These are phyloP conservation scores for Sphaerostilbella broomeana DNA, from an alignment of 2,329 filamentous ascomycete genomes.

Conservation along the genomic window DNA sequence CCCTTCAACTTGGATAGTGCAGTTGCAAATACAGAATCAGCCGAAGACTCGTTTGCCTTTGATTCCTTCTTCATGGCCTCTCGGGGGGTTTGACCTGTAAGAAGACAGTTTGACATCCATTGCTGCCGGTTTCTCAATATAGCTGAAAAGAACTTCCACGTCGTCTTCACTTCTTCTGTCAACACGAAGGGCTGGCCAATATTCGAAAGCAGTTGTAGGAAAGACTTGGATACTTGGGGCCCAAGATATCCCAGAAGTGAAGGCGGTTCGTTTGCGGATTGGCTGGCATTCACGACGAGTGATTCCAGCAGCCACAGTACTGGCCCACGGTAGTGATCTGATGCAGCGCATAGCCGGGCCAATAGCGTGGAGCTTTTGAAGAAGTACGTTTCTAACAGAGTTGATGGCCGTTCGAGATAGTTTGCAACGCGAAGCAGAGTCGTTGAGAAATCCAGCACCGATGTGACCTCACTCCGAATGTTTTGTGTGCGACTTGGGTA, in stretches of 20 bases:
- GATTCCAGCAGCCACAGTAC: constrained; percentile 65
- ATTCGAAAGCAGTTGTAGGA: constrained; percentile 69
- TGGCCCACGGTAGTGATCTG: constrained; percentile 58
- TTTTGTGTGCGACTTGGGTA: constrained; percentile 49
- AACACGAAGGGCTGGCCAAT: constrained; percentile 71
- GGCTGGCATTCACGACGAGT: constrained; percentile 63
- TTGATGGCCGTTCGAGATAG: constrained; percentile 54
- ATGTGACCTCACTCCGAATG: constrained; percentile 55
- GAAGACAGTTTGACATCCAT: constrained; percentile 89
- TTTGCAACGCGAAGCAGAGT: constrained; percentile 65
- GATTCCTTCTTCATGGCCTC: constrained; percentile 57
- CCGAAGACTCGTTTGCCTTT: constrained; percentile 42
- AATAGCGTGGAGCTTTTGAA: constrained; percentile 75
- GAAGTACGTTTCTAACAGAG: constrained; percentile 66
- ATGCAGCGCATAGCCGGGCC: constrained; percentile 66
- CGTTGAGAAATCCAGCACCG: constrained; percentile 59
- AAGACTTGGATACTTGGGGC: constrained; percentile 72
- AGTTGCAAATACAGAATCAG: constrained; percentile 62
- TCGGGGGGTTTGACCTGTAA: constrained; percentile 80
- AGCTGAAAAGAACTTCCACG: constrained; percentile 81
- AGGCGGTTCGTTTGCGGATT: constrained; percentile 67
- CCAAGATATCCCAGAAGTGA: constrained; percentile 89
- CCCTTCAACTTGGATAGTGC: constrained; percentile 65
- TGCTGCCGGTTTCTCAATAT: constrained; percentile 87
- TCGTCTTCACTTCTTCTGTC: constrained; percentile 55